Evolutionary conservation across 164 flowering plant genomes (phyloP), one percentile per base, ranked within the genome.

Genomic region (Tetracentron sinense): DNA sequence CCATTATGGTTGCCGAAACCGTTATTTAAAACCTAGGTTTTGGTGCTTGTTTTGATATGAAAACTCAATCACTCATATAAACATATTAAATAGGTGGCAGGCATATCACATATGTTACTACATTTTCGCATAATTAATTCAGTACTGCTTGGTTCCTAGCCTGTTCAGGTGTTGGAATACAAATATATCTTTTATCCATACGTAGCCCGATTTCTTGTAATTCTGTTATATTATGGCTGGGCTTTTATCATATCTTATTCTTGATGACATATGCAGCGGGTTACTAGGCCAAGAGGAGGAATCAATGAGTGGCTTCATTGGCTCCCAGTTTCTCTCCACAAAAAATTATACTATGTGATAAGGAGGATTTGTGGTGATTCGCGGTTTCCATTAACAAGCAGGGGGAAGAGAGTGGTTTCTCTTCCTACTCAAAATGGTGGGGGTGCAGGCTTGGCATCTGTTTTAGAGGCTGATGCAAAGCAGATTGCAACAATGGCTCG

Each of bases 231-330:
- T 4, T 21, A 42, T 58, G 17, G 22, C n/a, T 26, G 19, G 51
- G 8, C 17, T 38, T 12, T 53, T 53, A 53, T 53, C n/a, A 22
- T 27, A 52, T 55, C 23, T 61, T 25, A 27, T 69, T 44, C 61
- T 42, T 59, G 33, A 27, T 55, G 25, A 30, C 19, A 54, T 47
- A 15, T 77, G 69, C 83, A 93, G 98, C 85, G 94, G 55, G 92
- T 89, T 62, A 85, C 82, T 0, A 84, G 98, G 74, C 98, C 97
- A 22, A 76, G 78, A 65, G 98, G 97, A 60, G 90, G 97, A 69
- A 62, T 90, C 25, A 88, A 93, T 78, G 96, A 85, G 35, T 84
- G 88, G 87, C 85, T 93, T 14, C 89, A 78, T 29, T 90, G 98
- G 98, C 85, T 93, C 30, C 96, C 98, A 7, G 85, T 93, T 64